Evolutionary conservation across 2,329 filamentous ascomycete genomes (phyloP).

Genomic region (Aspergillus pseudonomiae): DNA sequence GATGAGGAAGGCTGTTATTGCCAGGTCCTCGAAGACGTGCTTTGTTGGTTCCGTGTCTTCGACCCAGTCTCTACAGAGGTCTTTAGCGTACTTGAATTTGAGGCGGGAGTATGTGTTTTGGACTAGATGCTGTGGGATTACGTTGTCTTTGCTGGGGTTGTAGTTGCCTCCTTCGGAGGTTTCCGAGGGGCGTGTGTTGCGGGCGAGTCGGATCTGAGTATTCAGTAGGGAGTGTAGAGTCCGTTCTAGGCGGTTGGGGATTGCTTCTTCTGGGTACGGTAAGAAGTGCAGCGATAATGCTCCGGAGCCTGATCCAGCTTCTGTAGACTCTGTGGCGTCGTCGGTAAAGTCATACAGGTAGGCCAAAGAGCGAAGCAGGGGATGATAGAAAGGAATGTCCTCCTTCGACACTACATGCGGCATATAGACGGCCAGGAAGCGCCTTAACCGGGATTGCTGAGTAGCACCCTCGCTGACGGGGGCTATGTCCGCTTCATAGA

Average conservation of each 20-base stretch:
- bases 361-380: constrained; percentile 71
- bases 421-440: constrained; percentile 69
- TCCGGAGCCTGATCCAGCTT: constrained; percentile 36
- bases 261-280: constrained; percentile 47
- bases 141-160: constrained; percentile 81
- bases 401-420: constrained; percentile 67
- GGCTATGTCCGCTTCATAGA: constrained; percentile 52
- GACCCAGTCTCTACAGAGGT: constrained; percentile 74
- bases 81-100: constrained; percentile 75
- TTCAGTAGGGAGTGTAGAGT: constrained; percentile 41
- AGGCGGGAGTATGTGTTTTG: constrained; percentile 82
- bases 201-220: constrained; percentile 41
- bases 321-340: constrained; percentile 22
- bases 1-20: constrained; percentile 88
- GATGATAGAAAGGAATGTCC: constrained; percentile 86
- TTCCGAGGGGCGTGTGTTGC: constrained; percentile 24
- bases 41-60: constrained; percentile 87
- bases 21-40: constrained; percentile 92
- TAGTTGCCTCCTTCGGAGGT: constrained; percentile 58
- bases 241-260: constrained; percentile 42
- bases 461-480: background rate
- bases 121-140: constrained; percentile 74
- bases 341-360: constrained; percentile 65
- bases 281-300: constrained; percentile 56
- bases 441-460: background rate